These are phyloP conservation scores for Thelonectria rubi DNA, from an alignment of 2,329 filamentous ascomycete genomes.

Conservation along the genomic window DNA sequence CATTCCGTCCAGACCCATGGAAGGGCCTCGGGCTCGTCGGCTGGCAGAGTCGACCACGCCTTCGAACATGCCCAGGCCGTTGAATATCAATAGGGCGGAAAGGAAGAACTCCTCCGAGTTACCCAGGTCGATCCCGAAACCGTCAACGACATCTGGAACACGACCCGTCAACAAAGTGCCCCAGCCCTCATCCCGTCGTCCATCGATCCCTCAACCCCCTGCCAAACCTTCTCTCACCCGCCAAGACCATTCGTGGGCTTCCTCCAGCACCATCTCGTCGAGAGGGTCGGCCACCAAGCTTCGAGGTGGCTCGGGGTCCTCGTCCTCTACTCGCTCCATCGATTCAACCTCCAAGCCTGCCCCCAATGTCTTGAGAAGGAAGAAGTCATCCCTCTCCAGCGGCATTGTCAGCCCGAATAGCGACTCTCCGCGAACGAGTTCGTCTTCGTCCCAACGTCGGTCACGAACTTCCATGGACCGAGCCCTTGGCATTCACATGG, in stretches of 20 bases:
- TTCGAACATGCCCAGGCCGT: conserved; percentile 37
- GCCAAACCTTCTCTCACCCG: conserved; percentile 46
- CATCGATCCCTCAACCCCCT: conserved; percentile 39
- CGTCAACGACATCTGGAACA: conserved; percentile 24
- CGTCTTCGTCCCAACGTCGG: conserved; percentile 55
- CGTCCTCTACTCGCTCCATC: conserved; percentile 47
- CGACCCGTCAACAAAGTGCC: conserved; percentile 35
- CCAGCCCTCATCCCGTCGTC: conserved; percentile 37
- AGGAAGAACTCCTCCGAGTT: conserved; percentile 38
- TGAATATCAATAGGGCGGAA: conserved; percentile 33
- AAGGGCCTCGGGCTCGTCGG: conserved; percentile 46
- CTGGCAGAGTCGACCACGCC: conserved; percentile 35
- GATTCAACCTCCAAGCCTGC: conserved; percentile 46
- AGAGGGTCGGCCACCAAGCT: conserved; percentile 44
- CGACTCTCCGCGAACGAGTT: conserved; percentile 51
- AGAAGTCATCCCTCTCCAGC: conserved; percentile 57
- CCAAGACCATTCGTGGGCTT: conserved; percentile 55
- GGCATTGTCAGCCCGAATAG: conserved; percentile 47
- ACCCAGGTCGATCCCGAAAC: conserved; percentile 31
- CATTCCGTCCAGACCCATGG: conserved; percentile 51
- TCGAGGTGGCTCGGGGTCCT: conserved; percentile 46
- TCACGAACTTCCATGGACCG: conserved; percentile 50
- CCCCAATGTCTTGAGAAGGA: conserved; percentile 59
- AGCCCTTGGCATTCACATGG: conserved; percentile 48
- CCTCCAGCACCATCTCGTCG: conserved; percentile 47